Base-by-base conservation (phyloP, 805 yeast genomes). In the Ogataea angusta region DNA sequence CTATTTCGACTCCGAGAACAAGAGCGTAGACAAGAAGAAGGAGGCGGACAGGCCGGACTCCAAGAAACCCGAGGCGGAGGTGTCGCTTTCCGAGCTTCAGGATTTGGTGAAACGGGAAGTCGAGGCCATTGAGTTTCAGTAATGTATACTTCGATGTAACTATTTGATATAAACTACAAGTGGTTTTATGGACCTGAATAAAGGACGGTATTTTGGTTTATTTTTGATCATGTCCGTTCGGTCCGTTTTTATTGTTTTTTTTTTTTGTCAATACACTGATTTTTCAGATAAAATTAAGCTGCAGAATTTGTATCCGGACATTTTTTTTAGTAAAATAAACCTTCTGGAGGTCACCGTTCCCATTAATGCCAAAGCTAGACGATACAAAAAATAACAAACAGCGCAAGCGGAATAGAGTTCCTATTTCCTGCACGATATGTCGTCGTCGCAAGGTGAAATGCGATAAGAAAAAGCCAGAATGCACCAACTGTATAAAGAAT, bases 401-500 rank as follows among this genome's bases (percentile, higher is more conserved):
- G 31, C 53, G 68, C 15, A 64, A 59, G 48, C 55, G 69, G 43
- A 63, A 65, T 42, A 56, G 69, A 40, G 69, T 65, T 6, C 69
- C 69, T 5, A 62, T 64, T 9, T 64, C 69, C 10, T 65, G 69
- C 44, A 62, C 66, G 27, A 65, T 65, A 12, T 65, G 69, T 39
- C 49, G 69, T 34, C 51, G 69, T 30, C 46, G 69, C 22, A 65
- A 65, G 46, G 68, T 65, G n/a, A 65, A 64, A 49, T 65, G 69
- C 50, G 69, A 64, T 36, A 65, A 65, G 51, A 66, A 67, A 32
- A 69, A 76, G 47, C 82, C 82, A 1, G 76, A 74, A 36, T 76
- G 82, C 56, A 65, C 73, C 7, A 76, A 74, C 42, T 76, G 82
- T 62, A 67, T 69, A 25, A 73, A 73, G 51, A 76, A 78, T 12